phyloP scores from a whole-genome alignment of 306 rosid genomes.

The Adenanthera pavonina region DNA sequence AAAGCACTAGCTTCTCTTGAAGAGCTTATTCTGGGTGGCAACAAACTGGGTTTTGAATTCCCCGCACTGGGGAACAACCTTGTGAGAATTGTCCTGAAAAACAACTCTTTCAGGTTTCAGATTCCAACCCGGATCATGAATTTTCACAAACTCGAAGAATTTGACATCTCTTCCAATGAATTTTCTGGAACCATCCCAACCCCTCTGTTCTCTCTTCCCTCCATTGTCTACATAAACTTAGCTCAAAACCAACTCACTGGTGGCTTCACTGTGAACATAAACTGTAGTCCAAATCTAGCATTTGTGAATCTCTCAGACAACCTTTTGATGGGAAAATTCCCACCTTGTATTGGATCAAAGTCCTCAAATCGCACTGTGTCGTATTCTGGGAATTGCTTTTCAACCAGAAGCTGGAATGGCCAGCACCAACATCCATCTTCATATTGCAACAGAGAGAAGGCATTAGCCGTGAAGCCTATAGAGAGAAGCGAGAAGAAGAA shows the following conservation, averaged over 20 bases:
- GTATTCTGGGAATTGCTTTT: slow-evolving; percentile 78
- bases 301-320: slow-evolving; percentile 79
- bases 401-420: slow-evolving; percentile 40
- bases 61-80: slow-evolving; percentile 59
- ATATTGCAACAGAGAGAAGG: slow-evolving; percentile 59
- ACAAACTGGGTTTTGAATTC: slow-evolving; percentile 67
- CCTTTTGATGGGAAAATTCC: slow-evolving; percentile 69
- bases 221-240: slow-evolving; percentile 61
- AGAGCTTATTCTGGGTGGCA: slow-evolving; percentile 65
- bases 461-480: slow-evolving; percentile 68
- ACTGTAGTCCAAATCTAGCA: slow-evolving; percentile 57
- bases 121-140: slow-evolving; percentile 52
- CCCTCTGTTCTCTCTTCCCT: slow-evolving; percentile 75
- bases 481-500: slow-evolving; percentile 38
- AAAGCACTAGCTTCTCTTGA: slow-evolving; percentile 49
- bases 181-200: slow-evolving; percentile 69
- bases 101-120: slow-evolving; percentile 66
- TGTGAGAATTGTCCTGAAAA: slow-evolving; percentile 53
- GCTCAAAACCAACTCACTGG: slow-evolving; percentile 73
- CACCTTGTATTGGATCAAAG: slow-evolving; percentile 68
- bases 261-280: slow-evolving; percentile 51
- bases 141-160: slow-evolving; percentile 49
- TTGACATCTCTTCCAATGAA: slow-evolving; percentile 70
- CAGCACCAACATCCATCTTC: slow-evolving; percentile 54
- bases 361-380: slow-evolving; percentile 53